Base-by-base conservation (phyloP, 2,329 filamentous ascomycete species). In the Hirsutella rhossiliensis region DNA sequence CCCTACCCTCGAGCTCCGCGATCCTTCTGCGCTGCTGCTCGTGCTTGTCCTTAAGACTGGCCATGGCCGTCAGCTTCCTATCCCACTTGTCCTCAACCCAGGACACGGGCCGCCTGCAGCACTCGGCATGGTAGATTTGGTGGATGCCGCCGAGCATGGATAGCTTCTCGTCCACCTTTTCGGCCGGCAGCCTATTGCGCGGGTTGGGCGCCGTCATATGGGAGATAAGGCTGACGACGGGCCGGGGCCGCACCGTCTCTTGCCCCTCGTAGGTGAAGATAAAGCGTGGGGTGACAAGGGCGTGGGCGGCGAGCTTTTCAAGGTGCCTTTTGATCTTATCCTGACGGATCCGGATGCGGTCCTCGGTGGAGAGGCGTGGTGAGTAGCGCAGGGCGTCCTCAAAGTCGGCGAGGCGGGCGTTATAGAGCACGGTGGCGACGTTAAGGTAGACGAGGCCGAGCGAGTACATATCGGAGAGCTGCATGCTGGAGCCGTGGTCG, bases 391-490 rank as follows among this genome's bases (percentile, higher is more conserved):
- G 50, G 3, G 63, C 52, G 11, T 60, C 56, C 17, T 71, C 62
- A 47, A 68, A 69, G 11, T 64, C 60, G 15, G 55, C 53, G 13
- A 68, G 48, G 2, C 61, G 56, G 11, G 56, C 62, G 30, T 65
- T 58, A 48, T 71, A 69, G 0, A 72, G 50, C 2, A 68, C 56
- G 1, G 67, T 68, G 3, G 66, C 61, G 15, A 72, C 63, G 47
- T 64, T 67, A 7, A 72, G 53, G 41, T 67, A 65, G 1, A 73
- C 62, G 3, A 71, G 55, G 0, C 69, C 70, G 3, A 73, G 61
- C 2, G 67, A 70, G 49, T 69, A 73, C 5, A 72, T 62, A 47
- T 73, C 69, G 6, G 68, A 69, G 2, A 65, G 56, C 46, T 68
- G 62, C 67, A 71, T 70, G 37, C 66, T 68, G 32, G 62, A 61